Evolutionary conservation across 768 basidiomycete genomes (phyloP).

Genomic region (Flagelloscypha sp.): DNA sequence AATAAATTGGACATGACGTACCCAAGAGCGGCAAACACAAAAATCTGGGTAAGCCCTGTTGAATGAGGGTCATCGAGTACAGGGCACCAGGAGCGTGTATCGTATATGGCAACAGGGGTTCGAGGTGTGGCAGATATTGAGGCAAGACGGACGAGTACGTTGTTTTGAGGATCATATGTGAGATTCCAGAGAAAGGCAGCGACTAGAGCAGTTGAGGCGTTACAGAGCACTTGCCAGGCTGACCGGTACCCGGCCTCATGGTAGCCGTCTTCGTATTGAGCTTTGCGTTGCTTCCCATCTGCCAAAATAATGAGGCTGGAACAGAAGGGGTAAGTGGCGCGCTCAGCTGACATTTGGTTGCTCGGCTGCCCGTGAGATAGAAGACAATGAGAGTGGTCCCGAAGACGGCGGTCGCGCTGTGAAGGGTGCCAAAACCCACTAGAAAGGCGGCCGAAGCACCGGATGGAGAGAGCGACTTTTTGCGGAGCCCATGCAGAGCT

Average conservation of each 20-base stretch:
- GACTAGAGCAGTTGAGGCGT: conserved; percentile 57
- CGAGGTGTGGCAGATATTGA: conserved; percentile 18
- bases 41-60: too few species aligned
- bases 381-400: conserved; percentile 64
- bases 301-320: not conserved
- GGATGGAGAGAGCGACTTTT: conserved; percentile 65
- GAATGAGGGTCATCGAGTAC: too few species aligned
- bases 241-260: conserved; percentile 66
- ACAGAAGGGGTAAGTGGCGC: not conserved
- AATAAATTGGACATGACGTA: conserved; percentile 21
- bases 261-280: conserved; percentile 69
- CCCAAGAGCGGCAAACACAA: conserved; percentile 64
- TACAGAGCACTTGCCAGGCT: conserved; percentile 78
- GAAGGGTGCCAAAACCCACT: conserved; percentile 67
- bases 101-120: conserved; percentile 21
- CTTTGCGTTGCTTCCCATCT: conserved; percentile 74
- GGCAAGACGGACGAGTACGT: too few species aligned
- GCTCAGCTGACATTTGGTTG: conserved; percentile 58
- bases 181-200: conserved; percentile 60
- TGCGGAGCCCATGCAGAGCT: conserved; percentile 61
- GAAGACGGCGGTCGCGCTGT: conserved; percentile 56
- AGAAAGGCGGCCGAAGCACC: conserved; percentile 73
- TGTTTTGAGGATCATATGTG: too few species aligned
- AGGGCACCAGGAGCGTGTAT: conserved; percentile 53
- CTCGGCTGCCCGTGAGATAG: conserved; percentile 72